Evolutionary conservation across 2,329 filamentous ascomycete genomes (phyloP), one percentile per base, ranked within the genome.

Genomic region (Thelonectria blattea): DNA sequence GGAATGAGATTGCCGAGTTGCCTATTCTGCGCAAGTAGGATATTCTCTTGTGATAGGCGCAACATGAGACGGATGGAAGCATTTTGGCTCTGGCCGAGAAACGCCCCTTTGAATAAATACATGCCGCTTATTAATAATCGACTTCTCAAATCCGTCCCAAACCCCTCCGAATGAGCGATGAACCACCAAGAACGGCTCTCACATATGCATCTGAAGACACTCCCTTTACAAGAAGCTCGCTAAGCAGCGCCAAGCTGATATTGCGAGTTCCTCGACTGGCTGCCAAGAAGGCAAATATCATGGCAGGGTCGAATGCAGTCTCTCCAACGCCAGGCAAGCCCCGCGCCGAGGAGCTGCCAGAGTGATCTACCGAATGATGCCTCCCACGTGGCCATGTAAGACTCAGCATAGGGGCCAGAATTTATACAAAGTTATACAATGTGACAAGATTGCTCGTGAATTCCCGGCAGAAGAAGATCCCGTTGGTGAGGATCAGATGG

Each of bases 341-440:
- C 56, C 52, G 5, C 55, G 62, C 14, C 24, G n/a, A 17, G 61
- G 51, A 3, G 56, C 24, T 17, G 57, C 60, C 4, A 52, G 65
- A 5, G 55, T 65, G 5, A 81, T 68, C 20, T 80, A 74, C 47
- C 66, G 74, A 76, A 80, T 80, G 64, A 83, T 78, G 0, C 83
- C 83, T 5, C 80, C 85, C 85, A 89, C 0, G 84, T 83, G 0
- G 83, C 81, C 17, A 81, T 83, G 68, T 85, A 89, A 0, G 82
- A 82, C 2, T 85, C 83, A 0, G 86, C 85, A 52, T 88, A 89
- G 61, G 88, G 80, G 1, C 87, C 87, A 66, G 86, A 89, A n/a
- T 81, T 76, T 17, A 87, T 71, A n/a, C 85, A 83, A 68, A 89
- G 14, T 83, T 66, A 11, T 85, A 81, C n/a, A 89, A 74, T 3